Evolutionary conservation across 305 asterid species (phyloP), one percentile per base, ranked within the genome.

Genomic region (Fraxinus platypoda): DNA sequence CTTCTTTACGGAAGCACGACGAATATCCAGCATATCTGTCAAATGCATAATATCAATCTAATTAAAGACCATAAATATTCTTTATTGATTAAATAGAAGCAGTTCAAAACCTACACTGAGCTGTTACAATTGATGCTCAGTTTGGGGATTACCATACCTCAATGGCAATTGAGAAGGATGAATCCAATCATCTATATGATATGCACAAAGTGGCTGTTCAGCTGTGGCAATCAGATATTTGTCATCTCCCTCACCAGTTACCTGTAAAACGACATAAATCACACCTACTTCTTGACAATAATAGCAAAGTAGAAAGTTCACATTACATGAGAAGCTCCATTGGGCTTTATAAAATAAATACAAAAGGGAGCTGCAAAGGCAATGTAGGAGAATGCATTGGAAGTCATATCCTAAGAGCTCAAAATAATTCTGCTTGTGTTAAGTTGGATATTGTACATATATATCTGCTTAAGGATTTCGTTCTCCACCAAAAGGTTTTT

Each of bases 151-250:
- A 46, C n/a, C 75, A 80, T 82, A 93, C 99, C 95, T 95, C 83
- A 91, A 38, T 6, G 99, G 98, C 64, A 95, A 85, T 82, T 92
- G 92, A 0, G 98, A 81, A 64, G 98, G 98, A 73, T 94, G 99
- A 84, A 96, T 91, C 99, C 98, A 96, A 76, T 96, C 98, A 37
- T 96, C 98, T 34, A 90, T 74, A 87, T 96, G 98, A 91, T 94
- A 96, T 31, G 98, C 97, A 86, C 98, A 96, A 49, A 94, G 93
- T 12, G 98, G 99, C 77, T 94, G 98, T 87, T 96, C 99, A 64
- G 98, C 94, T 4, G 98, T 96, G 43, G 98, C 98, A 83, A 96
- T 96, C 81, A 96, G 89, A 89, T 96, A 94, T 84, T 96, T 96
- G 84, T 96, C 98, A 62, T 94, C 99, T 62, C 96, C 99, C 78